Evolutionary conservation across 805 yeast species (phyloP), one percentile per base, ranked within the genome.

Genomic region (Cyberlindnera mycetangii): DNA sequence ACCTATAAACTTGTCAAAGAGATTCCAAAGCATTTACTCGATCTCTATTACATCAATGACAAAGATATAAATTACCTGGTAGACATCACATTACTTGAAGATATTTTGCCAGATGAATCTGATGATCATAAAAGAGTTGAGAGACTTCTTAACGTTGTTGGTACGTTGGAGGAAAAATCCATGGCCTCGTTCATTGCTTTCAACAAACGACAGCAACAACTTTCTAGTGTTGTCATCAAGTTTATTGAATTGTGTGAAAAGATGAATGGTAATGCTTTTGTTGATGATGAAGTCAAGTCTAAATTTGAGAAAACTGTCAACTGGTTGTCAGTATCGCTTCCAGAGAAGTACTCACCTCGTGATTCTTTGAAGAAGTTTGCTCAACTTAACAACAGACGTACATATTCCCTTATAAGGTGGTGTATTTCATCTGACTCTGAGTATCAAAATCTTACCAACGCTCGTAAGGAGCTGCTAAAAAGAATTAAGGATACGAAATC

Each of bases 31-130:
- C 72, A 74, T 18, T 61, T 89, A 0, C 65, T 89, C 37, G 76
- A 79, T 18, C 70, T 87, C 35, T 72, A 84, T 39, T 89, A 85
- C 56, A 83, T 89, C 50, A 87, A 88, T 58, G 89, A 85, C 53
- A 72, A 66, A 41, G 68, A 71, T 9, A 81, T 87, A 39, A 87
- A 83, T 45, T 73, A 81, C 11, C 66, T 75, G 11, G 84, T 88
- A 12, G 96, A 89, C 58, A 49, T 65, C 4, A 65, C 74, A 0
- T 52, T 89, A 3, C 74, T 81, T 52, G 89, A 83, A 46, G 70
- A 73, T 41, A 55, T 89, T 1, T 58, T 85, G 10, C 86, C 95
- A 0, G 65, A 77, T 21, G 78, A 77, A 16, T 52, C 62, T 3
- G 71, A 75, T 47, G 61, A 72, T 5, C 50, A 57, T 2, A 64